Conservation (phyloP, 768 basidiomycete species). For the Inosperma sp. region DNA sequence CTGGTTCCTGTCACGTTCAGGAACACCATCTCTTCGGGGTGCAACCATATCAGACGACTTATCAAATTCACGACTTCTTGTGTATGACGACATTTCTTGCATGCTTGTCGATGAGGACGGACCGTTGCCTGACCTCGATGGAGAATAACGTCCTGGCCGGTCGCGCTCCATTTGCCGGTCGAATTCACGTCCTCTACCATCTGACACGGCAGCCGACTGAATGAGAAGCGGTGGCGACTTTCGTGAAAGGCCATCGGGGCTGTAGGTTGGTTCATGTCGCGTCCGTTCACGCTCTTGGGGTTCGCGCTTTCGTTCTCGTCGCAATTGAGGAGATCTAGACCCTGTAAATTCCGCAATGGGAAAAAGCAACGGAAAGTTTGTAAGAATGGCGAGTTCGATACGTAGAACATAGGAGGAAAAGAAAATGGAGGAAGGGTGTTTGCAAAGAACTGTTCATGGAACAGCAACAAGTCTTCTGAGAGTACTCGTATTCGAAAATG, state of each 20-base stretch:
- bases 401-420: constrained; percentile 32
- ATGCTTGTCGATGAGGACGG: no score
- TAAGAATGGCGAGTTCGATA: constrained; percentile 32
- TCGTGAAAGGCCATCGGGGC: background rate
- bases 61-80: no score
- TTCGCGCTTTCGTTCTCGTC: constrained; percentile 17
- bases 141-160: no score
- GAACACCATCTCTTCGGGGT: no score
- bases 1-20: background rate
- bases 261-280: background rate
- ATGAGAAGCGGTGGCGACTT: background rate
- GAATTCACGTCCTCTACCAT: no score
- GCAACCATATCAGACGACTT: no score
- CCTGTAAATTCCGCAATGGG: constrained; percentile 43
- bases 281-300: background rate
- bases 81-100: no score
- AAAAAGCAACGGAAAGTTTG: constrained; percentile 31
- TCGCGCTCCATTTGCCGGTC: background rate
- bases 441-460: constrained; percentile 39
- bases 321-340: constrained; percentile 34
- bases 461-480: constrained; percentile 36
- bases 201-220: background rate
- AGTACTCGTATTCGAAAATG: constrained; percentile 24
- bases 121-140: no score
- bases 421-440: constrained; percentile 31